Evolutionary conservation across 1,139 yeast genomes (phyloP), one percentile per base, ranked within the genome.

Genomic region (Saccharomycopsis hybrid): DNA sequence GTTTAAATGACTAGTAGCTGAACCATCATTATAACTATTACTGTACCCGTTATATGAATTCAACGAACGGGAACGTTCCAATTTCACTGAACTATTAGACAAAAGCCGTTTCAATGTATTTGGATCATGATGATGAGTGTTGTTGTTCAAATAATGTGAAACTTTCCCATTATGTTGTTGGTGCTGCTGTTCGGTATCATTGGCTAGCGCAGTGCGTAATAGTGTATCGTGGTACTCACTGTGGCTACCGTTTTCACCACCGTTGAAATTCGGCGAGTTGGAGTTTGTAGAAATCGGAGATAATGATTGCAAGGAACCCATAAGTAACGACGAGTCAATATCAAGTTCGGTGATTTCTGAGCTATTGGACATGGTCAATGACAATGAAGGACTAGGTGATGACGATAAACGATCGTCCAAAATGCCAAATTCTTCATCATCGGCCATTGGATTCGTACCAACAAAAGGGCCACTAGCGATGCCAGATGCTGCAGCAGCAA

Each of bases 261-360:
- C 7, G 18, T 36, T 36, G 27, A 4, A 5, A 18, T 13, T 27
- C 42, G 32, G 5, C 36, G 36, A 11, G 38, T 30, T n/a, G 46
- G 25, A 9, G 13, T 36, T 36, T 1, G 53, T 11, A 11, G 52
- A 11, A n/a, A 41, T 40, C 5, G 54, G 54, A 2, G 54, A 51
- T n/a, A 50, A 25, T 9, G 42, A 27, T 7, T 24, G 41, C 11
- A 46, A 30, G 5, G 52, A 48, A 13, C 33, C 45, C 11, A 50
- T 13, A 13, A 44, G n/a, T 18, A 50, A 36, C 4, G 46, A 25
- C 3, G 50, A 43, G 30, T 48, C 52, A n/a, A 51, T 35, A 36
- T 51, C 54, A 18, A 51, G 41, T 11, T 51, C 54, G 4, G 51
- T 48, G n/a, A 49, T 25, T 35, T 51, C 54, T 9, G 53, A 49